phyloP scores from a whole-genome alignment of 2,329 filamentous ascomycete species.

The Hymenotorrendiella dingleyae region DNA sequence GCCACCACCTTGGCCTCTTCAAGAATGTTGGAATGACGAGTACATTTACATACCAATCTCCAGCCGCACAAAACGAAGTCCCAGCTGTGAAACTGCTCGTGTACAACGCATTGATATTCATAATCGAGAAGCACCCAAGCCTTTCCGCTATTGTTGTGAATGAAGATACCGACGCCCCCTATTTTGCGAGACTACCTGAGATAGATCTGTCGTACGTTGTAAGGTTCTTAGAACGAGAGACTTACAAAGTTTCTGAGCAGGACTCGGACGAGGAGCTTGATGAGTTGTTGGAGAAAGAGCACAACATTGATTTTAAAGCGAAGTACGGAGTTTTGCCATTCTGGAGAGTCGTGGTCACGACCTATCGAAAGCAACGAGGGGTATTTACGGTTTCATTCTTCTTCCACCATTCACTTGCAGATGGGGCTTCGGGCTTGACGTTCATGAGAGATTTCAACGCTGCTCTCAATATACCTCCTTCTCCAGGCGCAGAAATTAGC shows the following conservation, averaged over 20 bases:
- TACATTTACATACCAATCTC: background rate
- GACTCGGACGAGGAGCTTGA: background rate
- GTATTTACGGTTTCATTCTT: background rate
- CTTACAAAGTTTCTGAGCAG: background rate
- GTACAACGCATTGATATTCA: background rate
- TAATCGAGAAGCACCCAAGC: background rate
- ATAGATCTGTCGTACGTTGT: background rate
- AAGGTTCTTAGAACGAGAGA: background rate
- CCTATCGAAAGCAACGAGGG: background rate
- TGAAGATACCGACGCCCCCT: background rate
- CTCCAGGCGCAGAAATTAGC: background rate
- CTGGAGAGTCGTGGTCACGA: background rate
- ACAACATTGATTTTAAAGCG: background rate
- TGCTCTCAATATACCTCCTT: background rate
- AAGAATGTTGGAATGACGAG: background rate
- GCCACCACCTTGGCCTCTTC: background rate
- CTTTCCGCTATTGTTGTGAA: background rate
- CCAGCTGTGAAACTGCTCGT: background rate
- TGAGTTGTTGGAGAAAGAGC: background rate
- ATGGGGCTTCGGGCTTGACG: background rate
- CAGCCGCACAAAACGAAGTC: background rate
- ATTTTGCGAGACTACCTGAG: background rate
- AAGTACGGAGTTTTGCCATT: background rate
- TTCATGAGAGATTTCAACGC: constrained; percentile 1
- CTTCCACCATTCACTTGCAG: constrained; percentile 1